Evolutionary conservation across 306 rosid genomes (phyloP), one percentile per base, ranked within the genome.

Genomic region (Gastrolobium villosum): DNA sequence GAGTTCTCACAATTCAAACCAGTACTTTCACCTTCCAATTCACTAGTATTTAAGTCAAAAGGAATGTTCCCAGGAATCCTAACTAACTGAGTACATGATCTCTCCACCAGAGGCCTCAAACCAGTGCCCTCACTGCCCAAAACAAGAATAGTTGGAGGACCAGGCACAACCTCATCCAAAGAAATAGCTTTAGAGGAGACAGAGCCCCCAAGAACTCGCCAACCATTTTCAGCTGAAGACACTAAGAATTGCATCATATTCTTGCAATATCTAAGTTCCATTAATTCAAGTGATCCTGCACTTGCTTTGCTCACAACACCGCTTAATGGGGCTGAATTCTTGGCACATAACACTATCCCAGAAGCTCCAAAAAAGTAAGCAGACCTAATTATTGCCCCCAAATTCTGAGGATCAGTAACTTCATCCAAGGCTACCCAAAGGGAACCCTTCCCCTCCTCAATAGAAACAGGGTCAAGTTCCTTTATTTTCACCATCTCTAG

Each of bases 301-400:
- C 99, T 95, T 64, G 98, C 97, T 87, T 95, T 92, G 82, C 97
- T 95, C 62, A 95, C 99, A 70, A 93, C 96, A 45, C 98, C 96
- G 66, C 94, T 95, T 76, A 95, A 78, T 5, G 97, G 96, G 5
- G 99, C 97, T 9, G 99, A 91, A 84, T 92, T 94, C 88, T 94
- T 94, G 15, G 98, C 96, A 67, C 98, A 94, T 78, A 94, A 84
- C 30, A 90, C 93, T 45, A 92, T 88, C 61, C 98, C 98, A n/a
- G 94, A 82, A 37, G 89, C 98, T 48, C 98, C 98, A 48, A 94
- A 94, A 80, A 81, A 94, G 80, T 92, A 92, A 1, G 98, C 84
- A 14, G 98, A 94, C 86, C 98, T 90, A 70, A 94, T 87, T 45
- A 94, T 92, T 66, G 97, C 97, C 65, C 97, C 98, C 80, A 94